phyloP scores from a whole-genome alignment of 2,329 filamentous ascomycete species.

The Hypoxylon sp. region DNA sequence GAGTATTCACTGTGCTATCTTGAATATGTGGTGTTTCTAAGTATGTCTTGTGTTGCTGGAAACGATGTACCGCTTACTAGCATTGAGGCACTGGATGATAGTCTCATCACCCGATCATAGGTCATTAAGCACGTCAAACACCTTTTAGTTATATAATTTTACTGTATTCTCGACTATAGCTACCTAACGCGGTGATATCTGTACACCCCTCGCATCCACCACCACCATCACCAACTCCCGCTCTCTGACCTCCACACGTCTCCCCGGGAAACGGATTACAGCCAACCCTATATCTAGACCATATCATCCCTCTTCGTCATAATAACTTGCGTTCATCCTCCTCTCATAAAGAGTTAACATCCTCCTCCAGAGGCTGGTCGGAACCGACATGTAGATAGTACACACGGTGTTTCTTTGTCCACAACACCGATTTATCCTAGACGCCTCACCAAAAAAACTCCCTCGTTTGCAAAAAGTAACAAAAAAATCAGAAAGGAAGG shows the following conservation, averaged over 20 bases:
- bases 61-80: neutral
- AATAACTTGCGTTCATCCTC: conserved; percentile 43
- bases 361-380: conserved; percentile 9
- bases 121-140: neutral
- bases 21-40: neutral
- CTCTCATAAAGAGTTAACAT: conserved; percentile 32
- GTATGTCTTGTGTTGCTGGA: neutral
- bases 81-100: neutral
- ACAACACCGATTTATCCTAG: conserved; percentile 26
- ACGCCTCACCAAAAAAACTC: conserved; percentile 22
- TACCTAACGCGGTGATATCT: conserved; percentile 39
- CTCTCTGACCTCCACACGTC: conserved; percentile 26
- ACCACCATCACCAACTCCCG: neutral
- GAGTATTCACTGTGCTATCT: no score
- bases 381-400: conserved; percentile 31
- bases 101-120: neutral
- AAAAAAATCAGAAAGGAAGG: conserved; percentile 16
- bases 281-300: conserved; percentile 22
- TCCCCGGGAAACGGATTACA: conserved; percentile 17
- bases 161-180: conserved; percentile 41
- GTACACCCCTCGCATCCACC: conserved; percentile 28
- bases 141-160: conserved; percentile 34
- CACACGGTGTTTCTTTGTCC: conserved; percentile 32
- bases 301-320: conserved; percentile 24
- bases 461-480: neutral